Percentiles rank a stretch among this genome's conserved stretches.
phyloP scores from a whole-genome alignment of 169 alveolate species.

The Besnoitia besnoiti region DNA sequence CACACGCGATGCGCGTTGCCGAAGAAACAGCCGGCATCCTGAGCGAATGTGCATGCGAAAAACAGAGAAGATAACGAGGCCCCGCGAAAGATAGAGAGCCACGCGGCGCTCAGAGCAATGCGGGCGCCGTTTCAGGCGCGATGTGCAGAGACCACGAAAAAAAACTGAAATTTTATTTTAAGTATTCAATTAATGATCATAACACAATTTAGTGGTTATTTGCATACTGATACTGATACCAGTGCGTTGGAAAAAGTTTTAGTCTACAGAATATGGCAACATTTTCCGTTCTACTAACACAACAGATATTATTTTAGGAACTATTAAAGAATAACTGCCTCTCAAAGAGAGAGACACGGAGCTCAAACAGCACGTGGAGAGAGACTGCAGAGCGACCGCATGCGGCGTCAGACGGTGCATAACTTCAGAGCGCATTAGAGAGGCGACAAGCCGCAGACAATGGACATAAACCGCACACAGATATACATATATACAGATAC shows the following conservation, averaged over 20 bases:
- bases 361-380: background rate
- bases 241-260: too few species aligned
- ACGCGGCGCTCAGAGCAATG: background rate
- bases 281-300: too few species aligned
- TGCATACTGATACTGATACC: too few species aligned
- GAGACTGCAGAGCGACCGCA: background rate
- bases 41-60: background rate
- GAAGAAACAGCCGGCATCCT: background rate
- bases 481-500: too few species aligned
- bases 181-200: background rate
- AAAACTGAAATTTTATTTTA: too few species aligned
- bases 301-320: too few species aligned
- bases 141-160: background rate
- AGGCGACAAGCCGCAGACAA: background rate
- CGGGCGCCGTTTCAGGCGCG: background rate
- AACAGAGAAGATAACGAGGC: background rate
- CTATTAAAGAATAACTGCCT: too few species aligned
- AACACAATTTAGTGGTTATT: background rate
- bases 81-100: background rate
- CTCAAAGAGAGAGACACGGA: background rate
- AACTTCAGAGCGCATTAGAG: background rate
- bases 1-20: conserved; percentile 21
- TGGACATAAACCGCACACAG: too few species aligned
- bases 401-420: background rate
- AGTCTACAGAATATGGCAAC: too few species aligned